Conservation (phyloP, 805 yeast genomes). For the Starmerella asiatica region DNA sequence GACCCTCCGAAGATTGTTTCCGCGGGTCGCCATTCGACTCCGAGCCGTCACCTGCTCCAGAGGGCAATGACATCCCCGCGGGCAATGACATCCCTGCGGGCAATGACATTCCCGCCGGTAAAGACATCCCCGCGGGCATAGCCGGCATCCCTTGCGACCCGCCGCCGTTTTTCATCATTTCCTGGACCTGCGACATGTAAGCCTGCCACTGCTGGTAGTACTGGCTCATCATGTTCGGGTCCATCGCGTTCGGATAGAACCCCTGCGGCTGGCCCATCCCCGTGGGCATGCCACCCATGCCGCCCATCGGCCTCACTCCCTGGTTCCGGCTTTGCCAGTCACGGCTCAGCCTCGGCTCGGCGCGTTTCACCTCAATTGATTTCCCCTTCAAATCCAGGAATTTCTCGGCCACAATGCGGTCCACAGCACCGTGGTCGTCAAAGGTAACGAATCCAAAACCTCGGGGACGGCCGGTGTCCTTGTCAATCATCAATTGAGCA, state of each 20-base stretch:
- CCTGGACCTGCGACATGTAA: conserved; percentile 30
- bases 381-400: conserved; percentile 76
- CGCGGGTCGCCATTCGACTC: neutral
- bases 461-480: conserved; percentile 91
- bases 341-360: conserved; percentile 29
- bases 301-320: conserved; percentile 9
- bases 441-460: conserved; percentile 96
- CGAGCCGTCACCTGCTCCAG: neutral
- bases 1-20: neutral
- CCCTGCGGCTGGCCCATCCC: conserved; percentile 6
- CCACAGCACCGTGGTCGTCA: conserved; percentile 90
- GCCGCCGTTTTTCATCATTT: conserved; percentile 24
- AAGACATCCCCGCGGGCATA: conserved; percentile 13
- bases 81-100: conserved; percentile 9
- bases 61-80: conserved; percentile 7
- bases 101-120: conserved; percentile 10
- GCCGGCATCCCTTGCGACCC: conserved; percentile 18
- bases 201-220: conserved; percentile 32
- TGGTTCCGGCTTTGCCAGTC: conserved; percentile 19
- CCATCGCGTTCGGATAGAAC: conserved; percentile 26
- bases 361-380: conserved; percentile 34
- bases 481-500: conserved; percentile 93
- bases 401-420: conserved; percentile 67
- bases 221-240: conserved; percentile 32
- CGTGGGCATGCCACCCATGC: conserved; percentile 5